These are phyloP conservation scores for Poa pratensis DNA, from an alignment of 176 grass and related monocot genomes.

Conservation along the genomic window DNA sequence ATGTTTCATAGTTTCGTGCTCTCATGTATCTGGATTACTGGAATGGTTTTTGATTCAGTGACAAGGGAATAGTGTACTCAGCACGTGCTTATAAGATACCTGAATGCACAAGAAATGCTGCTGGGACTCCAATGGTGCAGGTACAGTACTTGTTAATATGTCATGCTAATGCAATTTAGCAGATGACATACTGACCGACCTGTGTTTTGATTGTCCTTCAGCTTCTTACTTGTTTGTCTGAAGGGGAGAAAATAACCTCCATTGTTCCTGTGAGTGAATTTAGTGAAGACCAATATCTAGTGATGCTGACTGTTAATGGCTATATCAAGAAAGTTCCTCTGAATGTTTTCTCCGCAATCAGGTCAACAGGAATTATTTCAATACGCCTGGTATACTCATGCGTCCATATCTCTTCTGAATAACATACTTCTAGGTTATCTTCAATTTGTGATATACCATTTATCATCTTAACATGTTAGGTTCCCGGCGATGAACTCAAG, in stretches of 20 bases:
- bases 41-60: constrained; percentile 59
- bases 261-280: constrained; percentile 95
- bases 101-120: constrained; percentile 87
- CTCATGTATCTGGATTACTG: constrained; percentile 41
- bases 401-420: constrained; percentile 21
- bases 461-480: constrained; percentile 52
- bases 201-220: constrained; percentile 50
- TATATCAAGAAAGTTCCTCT: constrained; percentile 95
- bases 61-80: constrained; percentile 94
- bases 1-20: background rate
- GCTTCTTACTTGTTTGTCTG: constrained; percentile 70
- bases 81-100: constrained; percentile 90
- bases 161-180: constrained; percentile 14
- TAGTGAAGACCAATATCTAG: constrained; percentile 81
- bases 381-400: constrained; percentile 83
- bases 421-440: constrained; percentile 20
- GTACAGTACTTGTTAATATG: constrained; percentile 46
- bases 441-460: constrained; percentile 18
- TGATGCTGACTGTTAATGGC: constrained; percentile 88
- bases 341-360: constrained; percentile 88
- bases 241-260: constrained; percentile 94
- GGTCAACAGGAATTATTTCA: constrained; percentile 83
- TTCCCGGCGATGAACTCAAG: constrained; percentile 81
- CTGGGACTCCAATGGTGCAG: constrained; percentile 89
- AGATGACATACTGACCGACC: constrained; percentile 27